Evolutionary conservation across 305 asterid genomes (phyloP).

Genomic region (Rubia tinctorum): DNA sequence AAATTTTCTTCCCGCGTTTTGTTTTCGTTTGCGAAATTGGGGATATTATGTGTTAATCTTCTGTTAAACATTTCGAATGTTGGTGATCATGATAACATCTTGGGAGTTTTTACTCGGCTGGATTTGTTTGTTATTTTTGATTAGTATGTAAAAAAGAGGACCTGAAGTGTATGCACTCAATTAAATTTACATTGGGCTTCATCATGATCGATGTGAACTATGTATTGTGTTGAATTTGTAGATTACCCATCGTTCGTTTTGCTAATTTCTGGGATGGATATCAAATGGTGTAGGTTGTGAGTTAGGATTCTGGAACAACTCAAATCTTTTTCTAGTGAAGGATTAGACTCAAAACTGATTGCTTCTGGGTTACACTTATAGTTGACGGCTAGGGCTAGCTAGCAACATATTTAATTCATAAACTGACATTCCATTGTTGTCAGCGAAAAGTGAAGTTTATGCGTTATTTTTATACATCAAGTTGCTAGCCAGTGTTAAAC

Average conservation of each 20-base stretch:
- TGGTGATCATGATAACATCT: too few species aligned
- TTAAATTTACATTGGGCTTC: too few species aligned
- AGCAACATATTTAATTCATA: not conserved
- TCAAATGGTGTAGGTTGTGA: not conserved
- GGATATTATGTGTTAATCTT: not conserved
- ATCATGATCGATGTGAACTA: too few species aligned
- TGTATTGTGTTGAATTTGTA: not conserved
- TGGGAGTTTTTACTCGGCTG: too few species aligned
- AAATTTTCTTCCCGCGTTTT: too few species aligned
- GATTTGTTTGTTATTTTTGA: not conserved
- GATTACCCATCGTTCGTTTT: not conserved
- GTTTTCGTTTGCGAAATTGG: too few species aligned
- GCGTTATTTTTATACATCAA: too few species aligned
- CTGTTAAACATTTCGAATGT: not conserved
- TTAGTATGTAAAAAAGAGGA: not conserved
- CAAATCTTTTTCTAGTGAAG: not conserved
- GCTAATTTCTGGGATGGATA: not conserved
- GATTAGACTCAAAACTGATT: not conserved
- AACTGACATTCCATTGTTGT: not conserved
- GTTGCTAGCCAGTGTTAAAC: not conserved
- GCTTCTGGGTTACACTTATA: not conserved
- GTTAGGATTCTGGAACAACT: not conserved
- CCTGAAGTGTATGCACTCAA: too few species aligned
- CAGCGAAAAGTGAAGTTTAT: not conserved
- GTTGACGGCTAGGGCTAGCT: not conserved